phyloP scores from a whole-genome alignment of 1,284 basidiomycete genomes.

The Malassezia globosa region DNA sequence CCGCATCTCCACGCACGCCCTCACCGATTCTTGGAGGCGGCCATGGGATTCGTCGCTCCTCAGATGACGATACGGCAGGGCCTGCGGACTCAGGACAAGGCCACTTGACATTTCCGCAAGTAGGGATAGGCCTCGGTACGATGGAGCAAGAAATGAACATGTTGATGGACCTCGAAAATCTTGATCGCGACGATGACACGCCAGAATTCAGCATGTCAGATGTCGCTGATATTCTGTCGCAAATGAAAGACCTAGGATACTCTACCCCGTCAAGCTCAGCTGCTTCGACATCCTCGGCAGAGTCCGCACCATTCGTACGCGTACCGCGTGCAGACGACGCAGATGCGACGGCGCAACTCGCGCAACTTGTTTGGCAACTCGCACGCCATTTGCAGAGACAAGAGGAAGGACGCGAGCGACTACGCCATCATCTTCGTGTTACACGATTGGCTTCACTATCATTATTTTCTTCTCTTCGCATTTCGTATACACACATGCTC shows the following conservation, averaged over 20 bases:
- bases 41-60: not conserved
- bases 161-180: conserved; percentile 26
- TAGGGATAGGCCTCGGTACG: conserved; percentile 30
- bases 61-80: no score
- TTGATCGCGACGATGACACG: conserved; percentile 4
- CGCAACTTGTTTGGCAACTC: not conserved
- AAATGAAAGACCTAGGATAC: not conserved
- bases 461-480: conserved; percentile 33
- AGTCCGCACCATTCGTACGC: not conserved
- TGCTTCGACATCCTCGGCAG: not conserved
- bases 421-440: conserved; percentile 9
- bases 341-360: not conserved
- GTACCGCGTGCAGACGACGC: not conserved
- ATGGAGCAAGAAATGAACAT: conserved; percentile 34
- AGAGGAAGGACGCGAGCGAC: conserved; percentile 1
- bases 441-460: conserved; percentile 40
- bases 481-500: conserved; percentile 33
- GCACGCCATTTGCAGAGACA: conserved; percentile 9
- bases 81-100: no score
- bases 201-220: conserved; percentile 13
- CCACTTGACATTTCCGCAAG: conserved; percentile 34
- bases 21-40: conserved; percentile 35
- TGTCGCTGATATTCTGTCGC: conserved; percentile 19
- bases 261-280: not conserved
- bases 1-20: conserved; percentile 26